Conservation (phyloP, 306 rosid genomes). For the Amphicarpaea edgeworthii region DNA sequence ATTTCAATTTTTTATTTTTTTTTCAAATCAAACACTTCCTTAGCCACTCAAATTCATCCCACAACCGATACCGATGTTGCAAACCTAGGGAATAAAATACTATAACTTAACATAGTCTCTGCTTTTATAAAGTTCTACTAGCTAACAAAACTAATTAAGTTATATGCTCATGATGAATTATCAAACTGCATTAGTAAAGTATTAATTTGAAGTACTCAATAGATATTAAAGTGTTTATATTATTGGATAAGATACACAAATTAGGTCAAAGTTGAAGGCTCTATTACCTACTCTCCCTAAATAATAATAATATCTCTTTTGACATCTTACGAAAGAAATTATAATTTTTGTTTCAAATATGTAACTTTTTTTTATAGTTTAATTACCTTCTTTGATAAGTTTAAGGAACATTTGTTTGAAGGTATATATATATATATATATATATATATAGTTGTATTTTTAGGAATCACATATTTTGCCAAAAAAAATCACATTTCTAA, state of each 20-base stretch:
- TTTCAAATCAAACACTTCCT: no score
- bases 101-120: neutral
- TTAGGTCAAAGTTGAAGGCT: neutral
- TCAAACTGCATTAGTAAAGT: neutral
- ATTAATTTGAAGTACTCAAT: neutral
- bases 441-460: no score
- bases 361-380: no score
- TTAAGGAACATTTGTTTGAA: no score
- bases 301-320: neutral
- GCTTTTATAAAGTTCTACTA: neutral
- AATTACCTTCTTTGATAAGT: neutral
- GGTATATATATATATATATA: no score
- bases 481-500: no score
- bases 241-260: neutral
- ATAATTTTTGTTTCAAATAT: no score
- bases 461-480: no score
- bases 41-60: no score
- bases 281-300: neutral
- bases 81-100: no score
- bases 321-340: no score
- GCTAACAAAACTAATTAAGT: neutral
- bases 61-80: neutral
- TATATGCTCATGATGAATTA: neutral
- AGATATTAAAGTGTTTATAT: neutral
- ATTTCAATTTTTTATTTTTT: no score